Conservation (phyloP, 2,329 filamentous ascomycete species). For the Talaromyces funiculosus region DNA sequence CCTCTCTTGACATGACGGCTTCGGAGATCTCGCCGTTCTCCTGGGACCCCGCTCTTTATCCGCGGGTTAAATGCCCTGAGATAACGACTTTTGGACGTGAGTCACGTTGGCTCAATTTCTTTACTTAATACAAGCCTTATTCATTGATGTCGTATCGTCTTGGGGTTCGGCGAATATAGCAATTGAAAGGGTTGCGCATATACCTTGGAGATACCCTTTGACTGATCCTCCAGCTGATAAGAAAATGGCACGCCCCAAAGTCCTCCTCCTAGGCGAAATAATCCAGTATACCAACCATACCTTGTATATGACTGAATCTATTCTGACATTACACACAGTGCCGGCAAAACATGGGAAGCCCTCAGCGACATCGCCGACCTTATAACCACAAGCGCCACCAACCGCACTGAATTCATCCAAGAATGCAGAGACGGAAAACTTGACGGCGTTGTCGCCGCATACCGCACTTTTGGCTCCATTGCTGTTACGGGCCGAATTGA, state of each 20-base stretch:
- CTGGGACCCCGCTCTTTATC: neutral
- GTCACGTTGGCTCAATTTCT: neutral
- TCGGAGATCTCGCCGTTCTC: slow-evolving; percentile 3
- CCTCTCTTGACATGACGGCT: neutral
- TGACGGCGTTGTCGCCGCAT: slow-evolving; percentile 60
- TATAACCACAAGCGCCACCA: slow-evolving; percentile 55
- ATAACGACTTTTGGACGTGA: neutral
- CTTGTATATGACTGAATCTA: neutral
- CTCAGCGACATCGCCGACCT: slow-evolving; percentile 61
- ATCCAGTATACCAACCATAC: slow-evolving; percentile 51
- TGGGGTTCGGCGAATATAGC: too few relatives aligned
- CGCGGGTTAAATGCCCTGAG: neutral
- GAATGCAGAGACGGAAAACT: slow-evolving; percentile 62
- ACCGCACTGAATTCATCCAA: slow-evolving; percentile 61
- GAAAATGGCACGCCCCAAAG: slow-evolving; percentile 47
- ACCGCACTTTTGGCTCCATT: slow-evolving; percentile 64
- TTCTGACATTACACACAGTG: slow-evolving; percentile 33
- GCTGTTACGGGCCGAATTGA: slow-evolving; percentile 65
- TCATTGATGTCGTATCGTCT: neutral
- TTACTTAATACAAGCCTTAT: neutral
- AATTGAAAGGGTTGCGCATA: neutral
- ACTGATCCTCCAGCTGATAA: neutral
- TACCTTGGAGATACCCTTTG: neutral
- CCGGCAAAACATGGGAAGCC: slow-evolving; percentile 58
- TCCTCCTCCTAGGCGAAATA: slow-evolving; percentile 59